Base-by-base conservation (phyloP, 2,329 filamentous ascomycete genomes). In the Aspergillus caelatus region DNA sequence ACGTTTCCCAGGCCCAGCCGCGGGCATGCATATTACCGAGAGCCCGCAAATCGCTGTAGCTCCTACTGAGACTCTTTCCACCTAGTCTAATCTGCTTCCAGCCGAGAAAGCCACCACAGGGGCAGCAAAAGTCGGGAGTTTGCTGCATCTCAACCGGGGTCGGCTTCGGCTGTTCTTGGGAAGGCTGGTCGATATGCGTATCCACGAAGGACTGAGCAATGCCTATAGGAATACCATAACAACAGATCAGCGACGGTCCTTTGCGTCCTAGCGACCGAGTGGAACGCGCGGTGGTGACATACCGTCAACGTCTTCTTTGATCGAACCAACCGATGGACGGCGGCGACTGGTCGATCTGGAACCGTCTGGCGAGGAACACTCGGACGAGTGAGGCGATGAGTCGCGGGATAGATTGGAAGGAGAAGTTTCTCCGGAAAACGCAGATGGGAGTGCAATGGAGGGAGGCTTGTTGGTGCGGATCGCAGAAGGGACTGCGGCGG, bases 61-160 rank as follows among this genome's bases (percentile, higher is more conserved):
- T 82, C 70, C 76, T 77, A 68, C 80, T 81, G 61, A 79, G 69
- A 59, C 76, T 76, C 65, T 77, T 78, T 28, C 79, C 80, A n/a
- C 78, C 75, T 34, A 80, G 68, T 32, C 76, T 76, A 63, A 81
- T 80, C 68, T 79, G 78, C 67, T 81, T 82, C 79, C 79, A 81
- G 45, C 78, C 79, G 50, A 78, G 67, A 61, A 80, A 80, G 32
- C 78, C 78, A 56, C 80, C 79, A 62, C 80, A 82, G 11, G 79
- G 79, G 68, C 80, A 82, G 71, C 79, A 82, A 62, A 81, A 81
- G 53, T 79, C 78, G 23, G 78, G 78, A 21, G 71, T 65, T 52
- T 71, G 74, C 62, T 78, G 77, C 72, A 79, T 76, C 26, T 77
- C 72, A 39, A 68, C 39, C n/a, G 41, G 48, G 63, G 43, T 68